A percentile compares a stretch with the other conserved stretches of the same genome.
phyloP scores from a whole-genome alignment of 2,329 filamentous ascomycete genomes.

The Zymoseptoria passerinii region DNA sequence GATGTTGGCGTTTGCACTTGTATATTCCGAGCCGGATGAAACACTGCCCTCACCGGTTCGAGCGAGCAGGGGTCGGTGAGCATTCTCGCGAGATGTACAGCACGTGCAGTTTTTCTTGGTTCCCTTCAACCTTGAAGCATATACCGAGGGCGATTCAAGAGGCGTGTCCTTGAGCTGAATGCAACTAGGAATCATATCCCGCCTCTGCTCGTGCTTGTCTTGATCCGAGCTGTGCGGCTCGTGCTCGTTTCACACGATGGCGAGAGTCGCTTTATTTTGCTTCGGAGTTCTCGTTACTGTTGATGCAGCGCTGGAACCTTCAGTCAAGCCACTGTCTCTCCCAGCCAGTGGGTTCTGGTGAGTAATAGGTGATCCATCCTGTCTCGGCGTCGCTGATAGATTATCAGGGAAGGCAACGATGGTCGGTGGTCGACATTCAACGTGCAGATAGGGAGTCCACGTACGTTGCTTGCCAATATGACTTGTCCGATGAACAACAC shows the following conservation, averaged over 20 bases:
- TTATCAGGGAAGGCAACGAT: constrained; percentile 8
- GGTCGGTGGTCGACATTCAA: constrained; percentile 11
- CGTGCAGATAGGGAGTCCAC: constrained; percentile 6
- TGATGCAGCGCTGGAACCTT: background rate
- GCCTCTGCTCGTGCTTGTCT: background rate
- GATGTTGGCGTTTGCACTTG: background rate
- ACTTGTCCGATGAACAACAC: too few species aligned
- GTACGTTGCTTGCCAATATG: background rate
- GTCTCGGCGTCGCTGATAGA: background rate
- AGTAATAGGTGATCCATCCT: background rate
- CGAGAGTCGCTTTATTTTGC: background rate
- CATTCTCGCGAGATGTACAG: background rate
- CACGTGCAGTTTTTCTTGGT: background rate
- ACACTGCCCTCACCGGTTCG: background rate
- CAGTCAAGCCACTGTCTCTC: background rate
- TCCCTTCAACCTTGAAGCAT: background rate
- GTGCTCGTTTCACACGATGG: background rate
- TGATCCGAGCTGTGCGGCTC: background rate
- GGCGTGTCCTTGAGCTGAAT: background rate
- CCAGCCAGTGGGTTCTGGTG: constrained; percentile 4
- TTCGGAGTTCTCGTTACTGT: background rate
- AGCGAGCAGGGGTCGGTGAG: background rate
- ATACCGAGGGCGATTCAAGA: background rate
- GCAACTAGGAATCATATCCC: background rate
- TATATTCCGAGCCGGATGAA: background rate